These are phyloP conservation scores for Pyrenula aspistea DNA, from an alignment of 495 filamentous ascomycete genomes.

Conservation along the genomic window DNA sequence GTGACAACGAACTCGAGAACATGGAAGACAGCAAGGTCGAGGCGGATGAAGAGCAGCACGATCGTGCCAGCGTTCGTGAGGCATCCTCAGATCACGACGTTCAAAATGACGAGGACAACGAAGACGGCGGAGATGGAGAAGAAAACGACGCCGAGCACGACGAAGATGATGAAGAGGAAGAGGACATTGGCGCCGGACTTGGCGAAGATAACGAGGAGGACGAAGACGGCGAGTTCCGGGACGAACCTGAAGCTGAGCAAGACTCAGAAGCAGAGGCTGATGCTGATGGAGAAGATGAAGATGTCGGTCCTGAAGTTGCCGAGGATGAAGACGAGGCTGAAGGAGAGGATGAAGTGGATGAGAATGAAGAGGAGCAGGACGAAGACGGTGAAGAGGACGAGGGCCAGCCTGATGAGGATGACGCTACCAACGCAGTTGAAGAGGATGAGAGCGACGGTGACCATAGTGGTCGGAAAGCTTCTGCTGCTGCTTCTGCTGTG, in stretches of 20 bases:
- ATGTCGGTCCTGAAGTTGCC: background rate
- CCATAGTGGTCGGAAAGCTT: background rate
- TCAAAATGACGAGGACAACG: conserved; percentile 3
- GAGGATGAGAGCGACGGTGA: background rate
- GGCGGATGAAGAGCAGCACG: background rate
- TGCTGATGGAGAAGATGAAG: background rate
- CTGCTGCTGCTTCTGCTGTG: conserved; percentile 1
- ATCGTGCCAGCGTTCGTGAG: background rate
- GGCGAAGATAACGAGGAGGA: background rate
- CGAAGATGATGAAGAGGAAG: background rate
- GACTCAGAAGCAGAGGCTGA: background rate
- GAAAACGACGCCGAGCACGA: conserved; percentile 9
- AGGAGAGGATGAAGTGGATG: background rate
- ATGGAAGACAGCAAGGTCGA: conserved; percentile 7
- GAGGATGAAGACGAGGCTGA: background rate
- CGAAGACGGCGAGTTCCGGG: background rate
- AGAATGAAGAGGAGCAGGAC: background rate
- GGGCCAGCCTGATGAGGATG: background rate
- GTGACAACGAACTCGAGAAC: conserved; percentile 5
- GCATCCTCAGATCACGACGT: background rate
- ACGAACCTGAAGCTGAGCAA: background rate
- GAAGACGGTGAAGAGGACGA: conserved; percentile 1
- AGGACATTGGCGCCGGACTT: background rate
- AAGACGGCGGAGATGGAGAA: conserved; percentile 5
- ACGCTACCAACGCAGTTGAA: background rate